These are phyloP conservation scores for Deinandra increscens DNA, from an alignment of 129 eudicot species.

Conservation along the genomic window DNA sequence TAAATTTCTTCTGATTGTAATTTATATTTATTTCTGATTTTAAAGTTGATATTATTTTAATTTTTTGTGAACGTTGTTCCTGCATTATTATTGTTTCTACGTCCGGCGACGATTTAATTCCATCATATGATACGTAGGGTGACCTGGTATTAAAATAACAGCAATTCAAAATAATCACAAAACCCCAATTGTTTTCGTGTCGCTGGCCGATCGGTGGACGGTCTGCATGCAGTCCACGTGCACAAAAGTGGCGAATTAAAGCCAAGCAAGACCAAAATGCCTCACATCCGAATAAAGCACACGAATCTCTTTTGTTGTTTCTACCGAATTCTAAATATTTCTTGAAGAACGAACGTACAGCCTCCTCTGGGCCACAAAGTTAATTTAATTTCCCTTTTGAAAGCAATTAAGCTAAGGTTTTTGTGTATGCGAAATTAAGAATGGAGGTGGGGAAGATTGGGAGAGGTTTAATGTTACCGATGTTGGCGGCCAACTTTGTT, in stretches of 20 bases:
- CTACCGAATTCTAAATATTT: background rate
- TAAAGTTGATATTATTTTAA: too few species aligned
- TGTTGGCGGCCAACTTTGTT: conserved; percentile 55
- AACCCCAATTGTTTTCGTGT: background rate
- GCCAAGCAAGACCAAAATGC: background rate
- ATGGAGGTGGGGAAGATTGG: conserved; percentile 67
- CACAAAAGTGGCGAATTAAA: background rate
- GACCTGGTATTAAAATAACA: too few species aligned
- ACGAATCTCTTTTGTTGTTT: background rate
- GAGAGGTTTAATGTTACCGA: conserved; percentile 62
- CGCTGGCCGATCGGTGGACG: background rate
- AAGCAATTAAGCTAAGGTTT: background rate
- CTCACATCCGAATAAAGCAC: background rate
- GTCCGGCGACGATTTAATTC: too few species aligned
- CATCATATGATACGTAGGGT: too few species aligned
- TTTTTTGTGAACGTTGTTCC: too few species aligned
- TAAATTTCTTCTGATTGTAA: too few species aligned
- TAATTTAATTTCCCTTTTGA: background rate
- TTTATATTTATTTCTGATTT: too few species aligned
- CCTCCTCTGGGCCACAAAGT: background rate
- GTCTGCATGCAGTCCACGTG: conserved; percentile 13
- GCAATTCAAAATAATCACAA: too few species aligned
- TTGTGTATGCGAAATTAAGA: background rate
- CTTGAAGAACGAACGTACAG: background rate
- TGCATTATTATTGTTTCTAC: too few species aligned